phyloP scores from a whole-genome alignment of 495 filamentous ascomycete species.

The Aspergillus leporis region DNA sequence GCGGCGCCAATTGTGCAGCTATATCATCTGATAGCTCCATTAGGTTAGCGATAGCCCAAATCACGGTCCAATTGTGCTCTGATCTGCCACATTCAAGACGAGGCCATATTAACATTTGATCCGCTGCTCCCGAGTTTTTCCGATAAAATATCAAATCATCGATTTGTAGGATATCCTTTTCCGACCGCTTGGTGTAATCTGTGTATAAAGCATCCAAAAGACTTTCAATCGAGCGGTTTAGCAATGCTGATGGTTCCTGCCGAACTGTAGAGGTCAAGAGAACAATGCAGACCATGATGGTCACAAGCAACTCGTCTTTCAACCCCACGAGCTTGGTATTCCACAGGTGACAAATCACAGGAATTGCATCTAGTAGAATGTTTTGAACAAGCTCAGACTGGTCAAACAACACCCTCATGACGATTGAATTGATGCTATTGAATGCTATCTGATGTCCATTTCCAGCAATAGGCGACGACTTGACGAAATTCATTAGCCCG shows the following conservation, averaged over 20 bases:
- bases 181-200: conserved; percentile 71
- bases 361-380: conserved; percentile 61
- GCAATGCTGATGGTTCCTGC: conserved; percentile 30
- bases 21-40: conserved; percentile 33
- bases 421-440: conserved; percentile 69
- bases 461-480: conserved; percentile 56
- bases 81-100: conserved; percentile 43
- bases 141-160: conserved; percentile 67
- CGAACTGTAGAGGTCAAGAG: conserved; percentile 30
- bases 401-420: conserved; percentile 65
- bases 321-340: conserved; percentile 57
- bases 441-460: conserved; percentile 71
- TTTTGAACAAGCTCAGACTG: conserved; percentile 60
- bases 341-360: conserved; percentile 75
- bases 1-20: conserved; percentile 11
- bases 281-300: conserved; percentile 60
- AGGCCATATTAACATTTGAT: conserved; percentile 35
- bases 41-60: conserved; percentile 43
- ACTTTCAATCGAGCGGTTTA: conserved; percentile 44
- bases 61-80: conserved; percentile 50
- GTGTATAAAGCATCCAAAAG: conserved; percentile 62
- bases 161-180: conserved; percentile 71
- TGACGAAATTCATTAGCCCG: conserved; percentile 62
- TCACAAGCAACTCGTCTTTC: conserved; percentile 72
- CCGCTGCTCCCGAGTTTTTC: conserved; percentile 19